phyloP scores from a whole-genome alignment of 148 eudicot species.

The Limonium bicolor region DNA sequence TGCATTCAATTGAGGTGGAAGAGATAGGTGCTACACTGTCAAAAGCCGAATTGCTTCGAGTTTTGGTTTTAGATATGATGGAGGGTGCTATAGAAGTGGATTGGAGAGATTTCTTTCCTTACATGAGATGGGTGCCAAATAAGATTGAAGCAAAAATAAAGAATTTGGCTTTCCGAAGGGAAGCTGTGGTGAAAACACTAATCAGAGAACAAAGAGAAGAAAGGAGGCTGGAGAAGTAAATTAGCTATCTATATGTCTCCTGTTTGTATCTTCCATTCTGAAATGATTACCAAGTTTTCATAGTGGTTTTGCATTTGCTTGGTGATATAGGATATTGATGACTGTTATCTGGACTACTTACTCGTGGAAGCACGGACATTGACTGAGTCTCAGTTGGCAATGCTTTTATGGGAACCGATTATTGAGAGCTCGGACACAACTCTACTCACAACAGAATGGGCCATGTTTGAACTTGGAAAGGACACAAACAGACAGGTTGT shows the following conservation, averaged over 20 bases:
- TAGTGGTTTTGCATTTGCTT: background rate
- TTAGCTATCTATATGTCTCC: too few species aligned
- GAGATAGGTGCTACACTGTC: slow-evolving; percentile 46
- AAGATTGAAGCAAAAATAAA: slow-evolving; percentile 31
- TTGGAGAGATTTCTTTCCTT: slow-evolving; percentile 93
- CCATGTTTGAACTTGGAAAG: slow-evolving; percentile 76
- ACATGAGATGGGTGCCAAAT: slow-evolving; percentile 63
- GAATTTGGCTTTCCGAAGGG: slow-evolving; percentile 31
- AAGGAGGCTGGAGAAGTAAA: too few species aligned
- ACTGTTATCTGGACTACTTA: slow-evolving; percentile 47
- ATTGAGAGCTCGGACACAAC: slow-evolving; percentile 83
- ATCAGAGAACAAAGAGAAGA: slow-evolving; percentile 38
- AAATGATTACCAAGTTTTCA: background rate
- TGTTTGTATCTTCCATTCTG: background rate
- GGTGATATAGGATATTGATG: slow-evolving; percentile 30
- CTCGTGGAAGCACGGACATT: slow-evolving; percentile 37
- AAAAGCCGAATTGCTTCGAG: slow-evolving; percentile 35
- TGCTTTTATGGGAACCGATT: slow-evolving; percentile 77
- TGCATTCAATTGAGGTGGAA: slow-evolving; percentile 39
- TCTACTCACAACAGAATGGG: slow-evolving; percentile 70
- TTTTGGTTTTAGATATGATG: slow-evolving; percentile 55
- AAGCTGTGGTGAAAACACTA: slow-evolving; percentile 61
- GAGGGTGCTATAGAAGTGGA: slow-evolving; percentile 76
- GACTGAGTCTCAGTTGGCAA: slow-evolving; percentile 43
- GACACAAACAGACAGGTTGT: slow-evolving; percentile 65